Evolutionary conservation across 2,329 filamentous ascomycete species (phyloP).

Genomic region (Moelleriella libera): DNA sequence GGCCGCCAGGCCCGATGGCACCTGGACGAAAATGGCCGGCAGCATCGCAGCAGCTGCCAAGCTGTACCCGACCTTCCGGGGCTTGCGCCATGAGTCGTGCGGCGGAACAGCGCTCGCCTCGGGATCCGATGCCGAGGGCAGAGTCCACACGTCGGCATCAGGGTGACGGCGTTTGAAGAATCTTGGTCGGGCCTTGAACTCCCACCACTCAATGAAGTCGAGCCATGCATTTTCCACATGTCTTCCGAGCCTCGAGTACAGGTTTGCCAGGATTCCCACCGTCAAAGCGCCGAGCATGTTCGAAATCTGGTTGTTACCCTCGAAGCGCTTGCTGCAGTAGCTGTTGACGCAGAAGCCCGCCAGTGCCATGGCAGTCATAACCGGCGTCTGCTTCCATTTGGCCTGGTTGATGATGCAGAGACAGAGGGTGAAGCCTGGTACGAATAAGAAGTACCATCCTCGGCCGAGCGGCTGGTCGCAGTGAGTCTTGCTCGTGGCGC

Average conservation of each 20-base stretch:
- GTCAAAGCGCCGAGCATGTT: constrained; percentile 66
- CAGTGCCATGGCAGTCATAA: constrained; percentile 62
- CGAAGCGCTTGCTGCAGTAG: constrained; percentile 53
- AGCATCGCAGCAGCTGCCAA: constrained; percentile 75
- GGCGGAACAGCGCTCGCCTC: constrained; percentile 15
- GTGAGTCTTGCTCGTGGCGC: constrained; percentile 30
- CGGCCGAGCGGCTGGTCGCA: constrained; percentile 30
- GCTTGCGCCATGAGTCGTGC: constrained; percentile 13
- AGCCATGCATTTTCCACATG: constrained; percentile 40
- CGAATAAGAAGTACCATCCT: constrained; percentile 52
- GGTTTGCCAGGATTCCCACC: constrained; percentile 64
- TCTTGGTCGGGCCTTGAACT: constrained; percentile 25
- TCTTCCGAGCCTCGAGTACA: constrained; percentile 57
- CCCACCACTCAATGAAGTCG: constrained; percentile 34
- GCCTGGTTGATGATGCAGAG: constrained; percentile 70
- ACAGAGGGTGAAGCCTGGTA: constrained; percentile 59
- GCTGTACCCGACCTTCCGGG: constrained; percentile 49
- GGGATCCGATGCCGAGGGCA: constrained; percentile 15
- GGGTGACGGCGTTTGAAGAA: constrained; percentile 16
- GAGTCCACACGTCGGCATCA: constrained; percentile 15
- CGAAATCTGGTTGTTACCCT: constrained; percentile 57
- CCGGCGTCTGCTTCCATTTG: constrained; percentile 62
- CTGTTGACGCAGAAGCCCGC: constrained; percentile 65
- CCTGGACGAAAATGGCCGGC: constrained; percentile 69
- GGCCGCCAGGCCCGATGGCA: constrained; percentile 47